These are phyloP conservation scores for Komagataella pseudopastoris DNA, from an alignment of 805 yeast species.

Conservation along the genomic window DNA sequence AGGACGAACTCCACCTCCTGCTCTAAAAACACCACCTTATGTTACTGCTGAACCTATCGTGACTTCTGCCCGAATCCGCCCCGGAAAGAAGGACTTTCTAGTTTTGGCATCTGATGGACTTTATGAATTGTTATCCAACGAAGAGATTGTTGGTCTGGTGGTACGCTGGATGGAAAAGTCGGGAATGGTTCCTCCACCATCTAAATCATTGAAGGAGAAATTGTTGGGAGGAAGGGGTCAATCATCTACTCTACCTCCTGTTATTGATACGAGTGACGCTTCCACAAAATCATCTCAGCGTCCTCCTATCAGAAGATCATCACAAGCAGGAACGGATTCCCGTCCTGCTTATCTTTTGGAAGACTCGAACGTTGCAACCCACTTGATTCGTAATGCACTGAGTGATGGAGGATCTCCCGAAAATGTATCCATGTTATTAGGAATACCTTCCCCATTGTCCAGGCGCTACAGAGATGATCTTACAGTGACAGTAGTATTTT, in stretches of 20 bases:
- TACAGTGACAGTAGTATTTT: constrained; percentile 91
- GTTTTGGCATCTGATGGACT: constrained; percentile 93
- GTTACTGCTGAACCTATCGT: constrained; percentile 95
- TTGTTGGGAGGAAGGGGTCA: constrained; percentile 10
- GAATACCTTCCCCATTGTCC: constrained; percentile 85
- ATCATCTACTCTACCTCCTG: constrained; percentile 41
- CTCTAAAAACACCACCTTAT: constrained; percentile 82
- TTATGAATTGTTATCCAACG: constrained; percentile 83
- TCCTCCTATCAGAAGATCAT: constrained; percentile 54
- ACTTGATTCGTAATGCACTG: constrained; percentile 84
- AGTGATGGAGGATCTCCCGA: constrained; percentile 79
- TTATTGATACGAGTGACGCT: constrained; percentile 46
- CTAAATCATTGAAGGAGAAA: constrained; percentile 23
- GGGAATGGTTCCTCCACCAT: constrained; percentile 37
- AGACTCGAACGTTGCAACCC: constrained; percentile 86
- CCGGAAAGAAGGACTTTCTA: constrained; percentile 66
- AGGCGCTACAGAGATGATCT: constrained; percentile 91
- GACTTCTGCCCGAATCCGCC: constrained; percentile 64
- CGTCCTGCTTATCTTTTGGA: constrained; percentile 42
- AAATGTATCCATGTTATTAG: constrained; percentile 75
- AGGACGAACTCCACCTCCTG: constrained; percentile 64
- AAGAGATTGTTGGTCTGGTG: constrained; percentile 84
- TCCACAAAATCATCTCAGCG: constrained; percentile 44
- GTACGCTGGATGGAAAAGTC: constrained; percentile 85
- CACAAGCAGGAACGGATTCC: constrained; percentile 10